Evolutionary conservation across 345 rosid species (phyloP).

Genomic region (Combretum micranthum): DNA sequence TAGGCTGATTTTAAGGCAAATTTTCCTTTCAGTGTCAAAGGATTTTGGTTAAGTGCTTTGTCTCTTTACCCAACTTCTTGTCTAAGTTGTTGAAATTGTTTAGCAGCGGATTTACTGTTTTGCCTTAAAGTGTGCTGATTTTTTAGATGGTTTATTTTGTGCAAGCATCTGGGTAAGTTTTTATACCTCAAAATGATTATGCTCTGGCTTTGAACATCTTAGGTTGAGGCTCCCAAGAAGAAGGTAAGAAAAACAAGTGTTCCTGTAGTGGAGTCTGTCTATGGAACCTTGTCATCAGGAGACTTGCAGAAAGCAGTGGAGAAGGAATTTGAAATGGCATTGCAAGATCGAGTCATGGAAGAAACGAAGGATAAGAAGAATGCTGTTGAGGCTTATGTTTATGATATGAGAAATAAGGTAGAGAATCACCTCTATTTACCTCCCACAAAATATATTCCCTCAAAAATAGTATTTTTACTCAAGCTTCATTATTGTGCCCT

Average conservation of each 20-base stretch:
- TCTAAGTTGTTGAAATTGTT: too few relatives aligned
- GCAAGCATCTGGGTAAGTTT: too few relatives aligned
- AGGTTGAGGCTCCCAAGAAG: slow-evolving; percentile 84
- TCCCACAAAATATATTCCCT: background rate
- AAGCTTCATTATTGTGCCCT: slow-evolving; percentile 7
- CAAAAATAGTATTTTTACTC: background rate
- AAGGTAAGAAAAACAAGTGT: slow-evolving; percentile 85
- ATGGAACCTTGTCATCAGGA: slow-evolving; percentile 57
- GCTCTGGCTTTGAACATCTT: slow-evolving; percentile 2
- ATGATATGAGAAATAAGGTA: slow-evolving; percentile 97
- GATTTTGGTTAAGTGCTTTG: too few relatives aligned
- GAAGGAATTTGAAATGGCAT: slow-evolving; percentile 97
- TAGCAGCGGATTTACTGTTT: too few relatives aligned
- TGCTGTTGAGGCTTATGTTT: slow-evolving; percentile 96
- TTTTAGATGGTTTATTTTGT: too few relatives aligned
- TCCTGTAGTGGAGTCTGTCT: slow-evolving; percentile 66
- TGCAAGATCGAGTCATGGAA: slow-evolving; percentile 97
- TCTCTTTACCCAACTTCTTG: too few relatives aligned
- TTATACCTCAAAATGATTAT: too few relatives aligned
- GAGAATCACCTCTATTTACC: background rate
- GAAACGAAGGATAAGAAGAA: slow-evolving; percentile 95
- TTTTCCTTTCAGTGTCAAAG: too few relatives aligned
- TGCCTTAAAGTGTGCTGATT: too few relatives aligned
- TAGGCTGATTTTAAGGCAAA: too few relatives aligned
- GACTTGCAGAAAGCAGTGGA: slow-evolving; percentile 88